A percentile compares a stretch with the other conserved stretches of the same genome.
Conservation (phyloP, 1,284 basidiomycete genomes). For the Prillingera fragicola region DNA sequence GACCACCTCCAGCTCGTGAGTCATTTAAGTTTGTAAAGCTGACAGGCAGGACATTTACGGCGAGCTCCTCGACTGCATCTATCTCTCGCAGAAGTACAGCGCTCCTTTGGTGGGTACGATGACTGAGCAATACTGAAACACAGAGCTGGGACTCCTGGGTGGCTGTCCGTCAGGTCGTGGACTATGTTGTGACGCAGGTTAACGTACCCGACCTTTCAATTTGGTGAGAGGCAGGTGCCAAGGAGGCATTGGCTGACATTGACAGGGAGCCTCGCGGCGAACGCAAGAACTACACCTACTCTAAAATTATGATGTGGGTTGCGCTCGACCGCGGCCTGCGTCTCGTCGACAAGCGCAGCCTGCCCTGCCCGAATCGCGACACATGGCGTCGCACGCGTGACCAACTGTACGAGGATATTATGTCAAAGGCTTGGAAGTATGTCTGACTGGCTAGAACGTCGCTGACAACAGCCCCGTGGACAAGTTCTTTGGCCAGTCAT, state of each 20-base stretch:
- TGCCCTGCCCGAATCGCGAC: constrained; percentile 49
- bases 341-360: constrained; percentile 75
- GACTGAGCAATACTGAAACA: not conserved
- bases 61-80: constrained; percentile 84
- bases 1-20: constrained; percentile 78
- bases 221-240: constrained; percentile 53
- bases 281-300: constrained; percentile 79
- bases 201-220: constrained; percentile 54
- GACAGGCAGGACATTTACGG: constrained; percentile 78
- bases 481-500: constrained; percentile 47
- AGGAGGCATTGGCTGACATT: constrained; percentile 2
- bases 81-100: constrained; percentile 73
- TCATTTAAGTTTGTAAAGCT: constrained; percentile 9
- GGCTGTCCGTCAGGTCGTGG: constrained; percentile 49
- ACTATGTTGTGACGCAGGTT: constrained; percentile 40
- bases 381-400: constrained; percentile 74
- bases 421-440: constrained; percentile 61
- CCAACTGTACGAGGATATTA: constrained; percentile 64
- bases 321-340: constrained; percentile 85
- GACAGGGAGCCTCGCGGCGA: constrained; percentile 77
- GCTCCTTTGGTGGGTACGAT: constrained; percentile 52
- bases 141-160: constrained; percentile 68
- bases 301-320: constrained; percentile 91
- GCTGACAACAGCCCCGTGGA: constrained; percentile 22
- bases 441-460: constrained; percentile 46